Evolutionary conservation across 345 rosid genomes (phyloP).

Genomic region (Isatis tinctoria): DNA sequence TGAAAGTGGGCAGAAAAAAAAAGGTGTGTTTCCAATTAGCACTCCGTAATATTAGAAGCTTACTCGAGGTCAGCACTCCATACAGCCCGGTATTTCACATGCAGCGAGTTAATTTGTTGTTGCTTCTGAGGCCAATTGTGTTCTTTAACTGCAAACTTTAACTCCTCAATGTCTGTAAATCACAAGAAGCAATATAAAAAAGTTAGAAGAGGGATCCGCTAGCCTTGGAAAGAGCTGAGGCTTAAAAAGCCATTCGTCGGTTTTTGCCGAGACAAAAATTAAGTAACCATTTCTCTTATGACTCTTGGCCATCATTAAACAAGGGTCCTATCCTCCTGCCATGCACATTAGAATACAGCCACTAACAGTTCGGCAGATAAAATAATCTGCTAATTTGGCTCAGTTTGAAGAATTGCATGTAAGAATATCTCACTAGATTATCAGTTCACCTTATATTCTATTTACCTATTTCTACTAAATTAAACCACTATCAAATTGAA

Average conservation of each 20-base stretch:
- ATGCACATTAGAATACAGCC: background rate
- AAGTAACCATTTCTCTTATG: background rate
- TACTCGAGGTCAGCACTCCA: constrained; percentile 54
- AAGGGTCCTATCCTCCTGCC: background rate
- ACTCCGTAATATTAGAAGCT: constrained; percentile 31
- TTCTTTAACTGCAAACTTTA: constrained; percentile 62
- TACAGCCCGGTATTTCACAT: constrained; percentile 55
- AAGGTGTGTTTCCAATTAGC: background rate
- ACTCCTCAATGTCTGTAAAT: constrained; percentile 67
- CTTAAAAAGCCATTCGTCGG: background rate
- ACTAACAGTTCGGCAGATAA: background rate
- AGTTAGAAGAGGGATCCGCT: constrained; percentile 13
- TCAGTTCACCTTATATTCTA: constrained; percentile 1
- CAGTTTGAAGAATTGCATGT: background rate
- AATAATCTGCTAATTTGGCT: background rate
- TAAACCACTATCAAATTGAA: background rate
- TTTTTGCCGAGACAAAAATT: background rate
- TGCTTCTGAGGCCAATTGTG: constrained; percentile 66
- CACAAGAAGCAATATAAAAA: constrained; percentile 12
- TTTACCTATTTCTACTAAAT: background rate
- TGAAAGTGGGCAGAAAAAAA: background rate
- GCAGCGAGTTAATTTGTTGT: constrained; percentile 56
- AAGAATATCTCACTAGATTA: background rate
- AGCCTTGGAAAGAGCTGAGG: constrained; percentile 9
- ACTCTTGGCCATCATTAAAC: constrained; percentile 8